Percentiles rank a stretch among this genome's conserved stretches.
These are phyloP conservation scores for Tetramitus jugosus DNA, from an alignment of 208 protist genomes.

Conservation along the genomic window DNA sequence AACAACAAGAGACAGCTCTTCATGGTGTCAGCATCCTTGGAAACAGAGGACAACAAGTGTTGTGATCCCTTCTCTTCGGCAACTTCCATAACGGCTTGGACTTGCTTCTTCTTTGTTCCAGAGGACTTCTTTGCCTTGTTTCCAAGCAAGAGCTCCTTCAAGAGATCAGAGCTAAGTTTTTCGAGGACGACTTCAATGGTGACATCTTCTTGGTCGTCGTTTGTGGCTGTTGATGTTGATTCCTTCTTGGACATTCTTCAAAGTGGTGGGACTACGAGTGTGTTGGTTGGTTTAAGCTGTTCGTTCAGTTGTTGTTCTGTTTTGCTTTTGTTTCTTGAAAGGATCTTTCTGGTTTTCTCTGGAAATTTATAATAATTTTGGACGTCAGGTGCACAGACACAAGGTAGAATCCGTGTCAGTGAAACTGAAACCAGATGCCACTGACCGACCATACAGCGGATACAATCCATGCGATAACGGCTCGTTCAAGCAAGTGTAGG, in stretches of 20 bases:
- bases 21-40: not conserved
- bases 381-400: too few species aligned
- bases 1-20: not conserved
- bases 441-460: too few species aligned
- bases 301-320: too few species aligned
- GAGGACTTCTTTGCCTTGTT: not conserved
- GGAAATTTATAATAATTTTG: too few species aligned
- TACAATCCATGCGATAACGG: too few species aligned
- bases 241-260: not conserved
- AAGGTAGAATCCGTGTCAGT: too few species aligned
- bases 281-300: too few species aligned
- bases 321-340: too few species aligned
- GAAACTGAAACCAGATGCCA: too few species aligned
- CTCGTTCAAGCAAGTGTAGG: too few species aligned
- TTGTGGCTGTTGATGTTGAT: not conserved
- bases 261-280: not conserved
- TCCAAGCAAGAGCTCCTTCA: not conserved
- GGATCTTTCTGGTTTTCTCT: too few species aligned
- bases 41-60: not conserved
- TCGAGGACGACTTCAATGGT: not conserved
- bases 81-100: not conserved
- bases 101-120: not conserved
- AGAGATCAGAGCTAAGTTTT: not conserved
- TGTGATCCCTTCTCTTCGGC: not conserved
- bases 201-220: not conserved